A percentile compares a stretch with the other conserved stretches of the same genome.
These are phyloP conservation scores for Tremellales sp. DNA, from an alignment of 1,284 basidiomycete genomes.

Conservation along the genomic window DNA sequence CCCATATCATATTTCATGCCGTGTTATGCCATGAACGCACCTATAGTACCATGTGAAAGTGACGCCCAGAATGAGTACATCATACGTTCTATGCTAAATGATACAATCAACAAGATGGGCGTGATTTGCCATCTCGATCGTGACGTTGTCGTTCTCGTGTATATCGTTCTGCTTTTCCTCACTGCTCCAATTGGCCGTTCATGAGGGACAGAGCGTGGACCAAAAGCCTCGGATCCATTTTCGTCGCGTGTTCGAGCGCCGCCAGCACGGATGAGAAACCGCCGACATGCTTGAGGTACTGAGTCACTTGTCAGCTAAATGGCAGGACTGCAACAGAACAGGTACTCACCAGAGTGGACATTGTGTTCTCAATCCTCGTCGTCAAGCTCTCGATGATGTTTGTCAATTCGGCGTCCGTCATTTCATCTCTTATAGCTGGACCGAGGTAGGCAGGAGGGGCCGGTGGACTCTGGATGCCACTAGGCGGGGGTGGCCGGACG, in stretches of 20 bases:
- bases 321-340: neutral
- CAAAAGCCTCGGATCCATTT: constrained; percentile 32
- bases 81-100: too few relatives aligned
- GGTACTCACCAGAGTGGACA: constrained; percentile 56
- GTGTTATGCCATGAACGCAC: too few relatives aligned
- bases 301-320: neutral
- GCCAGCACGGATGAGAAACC: constrained; percentile 45
- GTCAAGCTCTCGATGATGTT: constrained; percentile 70
- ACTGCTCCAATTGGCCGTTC: constrained; percentile 23
- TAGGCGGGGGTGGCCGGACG: too few relatives aligned
- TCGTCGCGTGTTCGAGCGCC: constrained; percentile 44
- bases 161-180: neutral
- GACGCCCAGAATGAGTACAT: too few relatives aligned
- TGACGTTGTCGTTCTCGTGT: too few relatives aligned
- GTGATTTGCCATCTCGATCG: too few relatives aligned
- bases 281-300: constrained; percentile 48
- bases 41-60: too few relatives aligned
- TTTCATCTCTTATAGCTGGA: constrained; percentile 67
- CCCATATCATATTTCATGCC: too few relatives aligned
- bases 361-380: constrained; percentile 74
- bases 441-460: constrained; percentile 65
- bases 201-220: constrained; percentile 39
- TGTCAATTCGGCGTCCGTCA: constrained; percentile 70
- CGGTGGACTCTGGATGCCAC: too few relatives aligned
- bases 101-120: too few relatives aligned